Conservation (phyloP, 257 asterid genomes). For the Schizonepeta tenuifolia region DNA sequence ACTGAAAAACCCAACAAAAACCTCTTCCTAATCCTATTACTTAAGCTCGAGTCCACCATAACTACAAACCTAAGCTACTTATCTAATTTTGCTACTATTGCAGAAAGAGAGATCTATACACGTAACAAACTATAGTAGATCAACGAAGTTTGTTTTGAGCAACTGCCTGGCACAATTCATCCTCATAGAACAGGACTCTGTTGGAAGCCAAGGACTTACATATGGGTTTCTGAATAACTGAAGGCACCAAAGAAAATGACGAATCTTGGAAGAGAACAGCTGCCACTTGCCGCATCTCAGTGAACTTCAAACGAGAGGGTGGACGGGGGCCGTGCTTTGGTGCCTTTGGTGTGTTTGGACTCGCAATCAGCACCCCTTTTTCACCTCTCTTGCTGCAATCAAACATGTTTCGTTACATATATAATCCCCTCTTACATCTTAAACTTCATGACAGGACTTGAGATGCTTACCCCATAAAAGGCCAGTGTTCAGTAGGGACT, state of each 20-base stretch:
- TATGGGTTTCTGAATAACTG: constrained; percentile 65
- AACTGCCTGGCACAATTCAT: constrained; percentile 94
- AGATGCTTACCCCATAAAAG: constrained; percentile 62
- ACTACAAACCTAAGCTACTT: constrained; percentile 39
- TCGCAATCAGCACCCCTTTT: constrained; percentile 42
- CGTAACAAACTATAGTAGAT: constrained; percentile 34
- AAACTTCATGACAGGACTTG: neutral
- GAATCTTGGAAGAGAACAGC: constrained; percentile 91
- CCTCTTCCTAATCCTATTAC: constrained; percentile 26
- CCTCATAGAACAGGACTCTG: constrained; percentile 86
- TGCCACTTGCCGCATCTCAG: constrained; percentile 86
- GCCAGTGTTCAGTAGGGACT: constrained; percentile 85
- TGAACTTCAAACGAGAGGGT: constrained; percentile 70
- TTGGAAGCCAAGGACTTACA: constrained; percentile 86
- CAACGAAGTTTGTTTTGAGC: constrained; percentile 94
- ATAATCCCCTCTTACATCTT: neutral
- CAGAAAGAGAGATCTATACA: constrained; percentile 38
- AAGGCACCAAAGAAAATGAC: constrained; percentile 65
- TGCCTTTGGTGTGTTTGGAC: constrained; percentile 93
- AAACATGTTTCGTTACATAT: neutral
- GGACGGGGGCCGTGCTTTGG: constrained; percentile 93
- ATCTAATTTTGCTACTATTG: constrained; percentile 25
- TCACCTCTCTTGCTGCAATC: constrained; percentile 66
- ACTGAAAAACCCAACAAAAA: constrained; percentile 26
- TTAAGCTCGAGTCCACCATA: constrained; percentile 33